Evolutionary conservation across 2,329 filamentous ascomycete genomes (phyloP), one percentile per base, ranked within the genome.

Genomic region (Rutstroemia sp.): DNA sequence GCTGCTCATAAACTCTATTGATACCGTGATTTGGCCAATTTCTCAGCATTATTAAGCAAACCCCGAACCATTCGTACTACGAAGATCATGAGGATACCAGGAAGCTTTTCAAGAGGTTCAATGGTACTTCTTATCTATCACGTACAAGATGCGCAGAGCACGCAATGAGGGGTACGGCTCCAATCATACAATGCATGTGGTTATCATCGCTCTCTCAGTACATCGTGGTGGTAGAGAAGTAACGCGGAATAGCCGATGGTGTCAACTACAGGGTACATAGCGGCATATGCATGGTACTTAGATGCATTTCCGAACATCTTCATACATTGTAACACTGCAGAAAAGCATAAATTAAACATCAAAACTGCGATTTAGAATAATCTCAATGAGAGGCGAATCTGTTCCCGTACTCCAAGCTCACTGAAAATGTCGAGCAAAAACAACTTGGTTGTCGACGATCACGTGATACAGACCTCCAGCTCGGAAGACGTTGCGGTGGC

Each of bases 211-310:
- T 21, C 7, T 27, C 25, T 27, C 19, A n/a, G 19, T 18, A 1
- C 2, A n/a, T 23, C 19, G 34, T 12, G 27, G 14, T 9, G 5
- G 34, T 18, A 54, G 30, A 48, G 18, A 18, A 44, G 12, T 38
- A 45, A 18, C 41, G 18, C 25, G 14, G 25, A 34, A 49, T 19
- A 34, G n/a, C 23, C 41, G 49, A 57, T 57, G 55, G 50, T 54
- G 50, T 57, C 55, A 57, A 42, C 18, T 25, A 44, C 55, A 54
- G 47, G 55, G 55, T 48, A 54, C 19, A 57, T 57, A 54, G 42
- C 55, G 55, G 41, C 46, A 57, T 50, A 14, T 19, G 9, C 23
- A 30, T 8, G 39, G 14, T 30, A 10, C 25, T 50, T 23, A 9
- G 25, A 19, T 9, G 45, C 1, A 25, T 25, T 14, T 16, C 18